phyloP scores from a whole-genome alignment of 1,284 basidiomycete species.

The Ganoderma boninense region DNA sequence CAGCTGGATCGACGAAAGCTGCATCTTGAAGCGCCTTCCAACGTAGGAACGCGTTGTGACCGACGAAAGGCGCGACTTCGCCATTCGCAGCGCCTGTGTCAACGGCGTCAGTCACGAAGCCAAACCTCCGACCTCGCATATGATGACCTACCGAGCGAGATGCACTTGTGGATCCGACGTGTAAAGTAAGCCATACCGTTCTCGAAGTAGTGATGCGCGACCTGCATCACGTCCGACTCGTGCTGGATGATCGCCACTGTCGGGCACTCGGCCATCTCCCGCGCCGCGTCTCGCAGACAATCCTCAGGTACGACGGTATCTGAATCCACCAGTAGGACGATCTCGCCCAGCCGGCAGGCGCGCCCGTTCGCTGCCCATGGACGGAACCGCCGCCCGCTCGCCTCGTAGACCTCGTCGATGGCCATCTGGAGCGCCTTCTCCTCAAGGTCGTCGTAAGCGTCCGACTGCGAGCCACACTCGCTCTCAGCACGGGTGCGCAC shows the following conservation, averaged over 20 bases:
- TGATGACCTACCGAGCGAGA: slow-evolving; percentile 44
- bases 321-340: slow-evolving; percentile 59
- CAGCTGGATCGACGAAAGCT: slow-evolving; percentile 53
- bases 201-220: slow-evolving; percentile 66
- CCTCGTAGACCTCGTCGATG: slow-evolving; percentile 53
- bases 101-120: neutral
- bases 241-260: slow-evolving; percentile 62
- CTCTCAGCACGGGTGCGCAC: slow-evolving; percentile 11
- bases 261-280: slow-evolving; percentile 61
- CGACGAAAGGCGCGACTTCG: slow-evolving; percentile 65
- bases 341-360: slow-evolving; percentile 50
- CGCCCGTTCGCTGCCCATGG: slow-evolving; percentile 53
- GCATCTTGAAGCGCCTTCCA: slow-evolving; percentile 65
- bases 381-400: slow-evolving; percentile 45
- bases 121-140: neutral
- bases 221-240: slow-evolving; percentile 62
- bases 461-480: slow-evolving; percentile 24
- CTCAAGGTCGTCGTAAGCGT: slow-evolving; percentile 45
- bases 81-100: slow-evolving; percentile 55
- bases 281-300: slow-evolving; percentile 65
- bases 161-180: slow-evolving; percentile 53
- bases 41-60: slow-evolving; percentile 67
- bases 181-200: slow-evolving; percentile 66
- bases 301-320: slow-evolving; percentile 68
- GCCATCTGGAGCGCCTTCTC: slow-evolving; percentile 50